A percentile compares a stretch with the other conserved stretches of the same genome.
Conservation (phyloP, 164 flowering plant genomes). For the Stephania yunnanensis region DNA sequence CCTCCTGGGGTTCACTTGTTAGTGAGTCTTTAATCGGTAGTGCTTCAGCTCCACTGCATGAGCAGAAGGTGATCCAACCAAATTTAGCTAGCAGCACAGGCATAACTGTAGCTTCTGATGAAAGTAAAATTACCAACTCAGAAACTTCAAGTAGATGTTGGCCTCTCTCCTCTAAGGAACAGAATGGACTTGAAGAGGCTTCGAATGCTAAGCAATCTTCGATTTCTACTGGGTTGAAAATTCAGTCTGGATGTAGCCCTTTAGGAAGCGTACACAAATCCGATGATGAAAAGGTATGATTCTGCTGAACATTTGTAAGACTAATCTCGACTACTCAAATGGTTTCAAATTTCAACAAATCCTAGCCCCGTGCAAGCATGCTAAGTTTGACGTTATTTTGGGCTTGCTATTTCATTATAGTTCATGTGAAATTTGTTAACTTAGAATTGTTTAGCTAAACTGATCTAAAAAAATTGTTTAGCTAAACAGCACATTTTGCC, state of each 20-base stretch:
- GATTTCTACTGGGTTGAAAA: conserved; percentile 8
- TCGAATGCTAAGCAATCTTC: conserved; percentile 2
- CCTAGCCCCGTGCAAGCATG: not conserved
- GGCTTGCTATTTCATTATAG: not conserved
- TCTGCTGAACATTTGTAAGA: not conserved
- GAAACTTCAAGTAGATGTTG: conserved; percentile 9
- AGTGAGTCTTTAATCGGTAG: conserved; percentile 5
- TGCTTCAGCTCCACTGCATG: conserved; percentile 13
- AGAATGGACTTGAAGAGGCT: conserved; percentile 7
- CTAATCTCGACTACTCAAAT: not conserved
- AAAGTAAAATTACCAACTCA: conserved; percentile 10
- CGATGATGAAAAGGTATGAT: conserved; percentile 22
- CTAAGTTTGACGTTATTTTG: not conserved
- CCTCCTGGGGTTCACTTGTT: conserved; percentile 8
- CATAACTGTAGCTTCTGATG: conserved; percentile 8
- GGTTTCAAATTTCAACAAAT: not conserved
- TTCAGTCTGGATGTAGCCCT: conserved; percentile 12
- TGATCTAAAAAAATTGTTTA: not conserved
- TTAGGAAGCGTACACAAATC: conserved; percentile 2
- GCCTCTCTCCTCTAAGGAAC: conserved; percentile 5
- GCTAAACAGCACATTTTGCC: not conserved
- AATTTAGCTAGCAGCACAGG: conserved; percentile 9
- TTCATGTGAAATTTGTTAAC: not conserved
- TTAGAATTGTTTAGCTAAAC: not conserved
- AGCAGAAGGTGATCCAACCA: conserved; percentile 16